These are phyloP conservation scores for Phoenix dactylifera DNA, from an alignment of 176 grass and related monocot species.

Conservation along the genomic window DNA sequence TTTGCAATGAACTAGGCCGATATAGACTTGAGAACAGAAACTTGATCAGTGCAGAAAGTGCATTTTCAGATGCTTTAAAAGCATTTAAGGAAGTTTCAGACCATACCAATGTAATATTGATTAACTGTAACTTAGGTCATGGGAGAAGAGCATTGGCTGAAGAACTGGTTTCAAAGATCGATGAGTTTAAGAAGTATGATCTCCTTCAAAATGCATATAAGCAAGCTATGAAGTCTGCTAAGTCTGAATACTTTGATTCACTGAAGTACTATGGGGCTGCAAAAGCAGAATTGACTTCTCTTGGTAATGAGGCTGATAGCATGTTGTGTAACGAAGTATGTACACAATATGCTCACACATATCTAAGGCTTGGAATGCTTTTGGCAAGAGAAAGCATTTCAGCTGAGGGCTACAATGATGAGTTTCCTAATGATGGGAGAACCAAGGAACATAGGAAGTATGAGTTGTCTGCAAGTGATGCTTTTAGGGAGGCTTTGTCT, in stretches of 20 bases:
- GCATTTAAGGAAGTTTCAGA: slow-evolving; percentile 87
- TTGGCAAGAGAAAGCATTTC: slow-evolving; percentile 79
- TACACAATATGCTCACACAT: slow-evolving; percentile 91
- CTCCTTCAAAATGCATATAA: slow-evolving; percentile 58
- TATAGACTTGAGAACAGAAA: slow-evolving; percentile 68
- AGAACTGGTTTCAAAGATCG: slow-evolving; percentile 62
- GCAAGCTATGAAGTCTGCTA: slow-evolving; percentile 59
- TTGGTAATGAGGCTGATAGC: slow-evolving; percentile 48
- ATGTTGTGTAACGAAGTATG: slow-evolving; percentile 49
- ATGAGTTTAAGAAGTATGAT: slow-evolving; percentile 64
- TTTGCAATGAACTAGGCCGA: slow-evolving; percentile 85
- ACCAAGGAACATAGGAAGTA: slow-evolving; percentile 29
- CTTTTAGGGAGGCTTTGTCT: slow-evolving; percentile 81
- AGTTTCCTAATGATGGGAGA: slow-evolving; percentile 31
- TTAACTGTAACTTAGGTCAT: slow-evolving; percentile 94
- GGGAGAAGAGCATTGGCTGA: slow-evolving; percentile 96
- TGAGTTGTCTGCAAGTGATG: slow-evolving; percentile 70
- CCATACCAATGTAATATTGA: slow-evolving; percentile 87
- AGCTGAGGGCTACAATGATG: slow-evolving; percentile 59
- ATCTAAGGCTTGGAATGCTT: slow-evolving; percentile 95
- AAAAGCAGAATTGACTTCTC: slow-evolving; percentile 49
- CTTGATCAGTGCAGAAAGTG: slow-evolving; percentile 49
- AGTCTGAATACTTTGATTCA: slow-evolving; percentile 83
- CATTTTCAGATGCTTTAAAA: slow-evolving; percentile 75
- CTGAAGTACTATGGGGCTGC: slow-evolving; percentile 83